Base-by-base conservation (phyloP, 2,329 filamentous ascomycete species). In the Beauveria varroae region DNA sequence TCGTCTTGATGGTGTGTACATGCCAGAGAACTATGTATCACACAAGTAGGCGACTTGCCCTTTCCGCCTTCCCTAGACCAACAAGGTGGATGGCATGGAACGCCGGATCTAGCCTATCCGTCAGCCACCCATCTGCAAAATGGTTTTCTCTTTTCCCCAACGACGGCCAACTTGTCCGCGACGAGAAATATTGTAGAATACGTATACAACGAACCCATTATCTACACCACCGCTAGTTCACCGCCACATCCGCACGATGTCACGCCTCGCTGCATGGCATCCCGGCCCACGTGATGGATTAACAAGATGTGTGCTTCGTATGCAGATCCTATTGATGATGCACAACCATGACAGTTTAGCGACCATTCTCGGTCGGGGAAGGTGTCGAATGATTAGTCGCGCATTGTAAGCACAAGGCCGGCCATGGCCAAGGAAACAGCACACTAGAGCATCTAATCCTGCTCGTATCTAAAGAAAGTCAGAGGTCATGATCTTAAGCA, bases 251-350 rank as follows among this genome's bases (percentile, higher is more conserved):
- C 37, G 20, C 51, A 43, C 58, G 44, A 49, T 50, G 58, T 60
- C 51, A 53, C 58, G 18, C 51, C 20, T 55, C 16, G 30, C 43
- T 61, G 58, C 58, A 61, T 61, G 30, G 51, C 51, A 55, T 55
- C 44, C 22, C 18, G 43, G 43, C 43, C 58, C 58, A 61, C 58
- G 58, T 61, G 58, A 61, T 61, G 58, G 24, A 47, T 30, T 14
- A 55, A 43, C 43, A 34, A 55, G 20, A 61, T 50, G 51, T 47
- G 58, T 50, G 58, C 44, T 24, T 61, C 58, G 58, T 61, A 61
- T 60, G 41, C 41, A 40, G 20, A 18, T 50, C 28, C 43, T 10
- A 14, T 49, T 18, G 40, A 59, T 59, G 37, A 44, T 52, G 57
- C 47, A 52, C n/a, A 43, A 44, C 12, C 46, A 37, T 37, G 24